phyloP scores from a whole-genome alignment of 1,284 basidiomycete genomes.

The Moesziomyces antarcticus region DNA sequence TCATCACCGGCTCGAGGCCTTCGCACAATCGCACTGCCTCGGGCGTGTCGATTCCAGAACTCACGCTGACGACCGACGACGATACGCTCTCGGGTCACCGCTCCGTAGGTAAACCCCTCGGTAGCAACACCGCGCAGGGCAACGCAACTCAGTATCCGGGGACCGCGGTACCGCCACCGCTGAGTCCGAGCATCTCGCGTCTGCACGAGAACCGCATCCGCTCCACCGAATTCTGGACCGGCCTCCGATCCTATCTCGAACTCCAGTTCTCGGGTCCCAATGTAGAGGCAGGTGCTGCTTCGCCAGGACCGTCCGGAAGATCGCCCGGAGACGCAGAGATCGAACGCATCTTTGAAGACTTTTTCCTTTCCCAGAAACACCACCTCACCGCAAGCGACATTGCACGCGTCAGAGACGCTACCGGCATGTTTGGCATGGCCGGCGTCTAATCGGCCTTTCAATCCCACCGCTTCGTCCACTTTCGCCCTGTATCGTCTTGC shows the following conservation, averaged over 20 bases:
- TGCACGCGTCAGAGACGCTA: conserved; percentile 60
- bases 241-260: conserved; percentile 53
- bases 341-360: conserved; percentile 64
- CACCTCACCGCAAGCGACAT: conserved; percentile 63
- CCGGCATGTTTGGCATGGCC: conserved; percentile 64
- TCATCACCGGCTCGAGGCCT: conserved; percentile 17
- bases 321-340: conserved; percentile 60
- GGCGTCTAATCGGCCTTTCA: conserved; percentile 48
- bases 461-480: neutral
- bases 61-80: conserved; percentile 63
- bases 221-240: conserved; percentile 62
- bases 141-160: conserved; percentile 34
- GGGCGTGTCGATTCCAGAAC: conserved; percentile 61
- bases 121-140: conserved; percentile 27
- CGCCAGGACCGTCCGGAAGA: conserved; percentile 32
- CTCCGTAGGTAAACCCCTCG: conserved; percentile 30
- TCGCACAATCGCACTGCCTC: conserved; percentile 58
- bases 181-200: conserved; percentile 55
- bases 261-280: conserved; percentile 50
- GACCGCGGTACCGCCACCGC: conserved; percentile 26
- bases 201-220: conserved; percentile 57
- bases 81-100: conserved; percentile 40
- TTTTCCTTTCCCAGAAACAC: conserved; percentile 63
- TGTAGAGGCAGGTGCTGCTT: conserved; percentile 38
- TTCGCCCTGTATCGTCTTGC: neutral